Percentiles rank a stretch among this genome's conserved stretches.
phyloP scores from a whole-genome alignment of 371 early-diverging fungal species.

The Antonospora locustae region DNA sequence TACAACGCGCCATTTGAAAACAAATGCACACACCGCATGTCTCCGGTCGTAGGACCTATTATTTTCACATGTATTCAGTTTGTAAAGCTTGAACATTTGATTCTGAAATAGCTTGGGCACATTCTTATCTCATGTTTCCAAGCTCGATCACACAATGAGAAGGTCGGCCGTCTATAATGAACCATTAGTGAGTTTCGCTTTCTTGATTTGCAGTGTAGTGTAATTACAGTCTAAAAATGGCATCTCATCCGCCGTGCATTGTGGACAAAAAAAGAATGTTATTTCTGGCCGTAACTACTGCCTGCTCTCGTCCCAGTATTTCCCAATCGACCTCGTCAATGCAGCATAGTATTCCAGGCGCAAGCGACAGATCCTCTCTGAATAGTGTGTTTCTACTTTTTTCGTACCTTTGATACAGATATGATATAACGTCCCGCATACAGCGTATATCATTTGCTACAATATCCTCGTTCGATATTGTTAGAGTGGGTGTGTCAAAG shows the following conservation, averaged over 20 bases:
- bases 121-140: no score
- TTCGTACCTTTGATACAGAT: conserved; percentile 8
- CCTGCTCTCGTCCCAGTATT: conserved; percentile 10
- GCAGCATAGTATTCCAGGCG: conserved; percentile 25
- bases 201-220: no score
- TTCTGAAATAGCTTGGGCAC: no score
- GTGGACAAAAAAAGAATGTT: conserved; percentile 33
- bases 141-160: no score
- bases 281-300: conserved; percentile 2
- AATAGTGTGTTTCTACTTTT: conserved; percentile 19
- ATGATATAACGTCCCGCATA: conserved; percentile 8
- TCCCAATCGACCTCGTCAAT: conserved; percentile 33
- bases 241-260: conserved; percentile 41
- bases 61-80: no score
- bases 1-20: no score
- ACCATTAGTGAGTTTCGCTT: no score
- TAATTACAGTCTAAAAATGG: no score
- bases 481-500: conserved; percentile 17
- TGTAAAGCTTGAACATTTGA: no score
- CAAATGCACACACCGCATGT: no score
- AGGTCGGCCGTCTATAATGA: no score
- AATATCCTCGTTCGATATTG: background rate
- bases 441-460: background rate
- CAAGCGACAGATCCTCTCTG: conserved; percentile 11
- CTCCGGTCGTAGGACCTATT: no score